Evolutionary conservation across 1,284 basidiomycete genomes (phyloP), one percentile per base, ranked within the genome.

Genomic region (Marasmius fiardii): DNA sequence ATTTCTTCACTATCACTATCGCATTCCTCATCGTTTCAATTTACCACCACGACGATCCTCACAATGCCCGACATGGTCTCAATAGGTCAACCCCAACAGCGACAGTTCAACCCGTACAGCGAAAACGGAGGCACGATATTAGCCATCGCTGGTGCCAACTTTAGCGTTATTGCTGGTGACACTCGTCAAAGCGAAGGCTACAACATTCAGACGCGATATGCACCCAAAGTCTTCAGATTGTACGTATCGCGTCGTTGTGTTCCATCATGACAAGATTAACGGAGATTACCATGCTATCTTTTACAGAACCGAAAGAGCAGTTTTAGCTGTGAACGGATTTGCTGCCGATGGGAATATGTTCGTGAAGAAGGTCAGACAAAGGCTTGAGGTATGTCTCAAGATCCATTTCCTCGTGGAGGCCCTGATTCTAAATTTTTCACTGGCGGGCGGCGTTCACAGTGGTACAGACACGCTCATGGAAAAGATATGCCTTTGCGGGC

Each of bases 281-380:
- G 56, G 60, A 63, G 54, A 65, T 63, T 45, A 52, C 33, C n/a
- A n/a, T n/a, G n/a, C n/a, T 57, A 52, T 43, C 51, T 51, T 51
- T 61, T 58, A 23, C 67, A 95, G 93, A 67, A 97, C 94, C n/a
- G 92, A 95, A 73, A 91, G 88, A 66, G 91, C 90, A 23, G 92
- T 95, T 6, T 79, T 98, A 41, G 93, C 95, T 31, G 93, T 95
- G 35, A 96, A 95, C 66, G 95, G 95, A 4, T 97, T 97, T 68
- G 91, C 93, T 24, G 95, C 94, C 47, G 95, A 98, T 70, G 93
- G 93, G 31, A 95, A 94, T 68, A 92, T 92, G 82, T 93, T 98
- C 67, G 92, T 97, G 65, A 96, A 96, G 82, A 87, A 89, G 67
- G 89, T 98, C 54, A 91, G 91, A 71, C 93, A 97, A 72, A 82